phyloP scores from a whole-genome alignment of 768 basidiomycete genomes.

The Collybia sordida region DNA sequence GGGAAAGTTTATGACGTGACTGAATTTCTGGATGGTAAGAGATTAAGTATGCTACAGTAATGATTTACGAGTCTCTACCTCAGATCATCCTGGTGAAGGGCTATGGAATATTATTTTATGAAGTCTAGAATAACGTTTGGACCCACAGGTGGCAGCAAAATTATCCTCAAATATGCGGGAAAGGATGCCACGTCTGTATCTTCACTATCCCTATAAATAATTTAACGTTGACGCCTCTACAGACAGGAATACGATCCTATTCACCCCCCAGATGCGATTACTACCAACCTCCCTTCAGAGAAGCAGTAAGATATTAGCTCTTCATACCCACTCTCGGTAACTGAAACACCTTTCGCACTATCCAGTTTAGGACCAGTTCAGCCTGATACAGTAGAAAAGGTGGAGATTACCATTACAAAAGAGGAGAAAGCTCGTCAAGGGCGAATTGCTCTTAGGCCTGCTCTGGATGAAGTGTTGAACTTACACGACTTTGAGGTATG shows the following conservation, averaged over 20 bases:
- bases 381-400: slow-evolving; percentile 60
- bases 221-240: background rate
- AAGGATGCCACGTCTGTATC: slow-evolving; percentile 79
- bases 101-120: background rate
- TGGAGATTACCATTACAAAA: slow-evolving; percentile 62
- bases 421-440: slow-evolving; percentile 70
- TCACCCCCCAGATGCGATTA: slow-evolving; percentile 83
- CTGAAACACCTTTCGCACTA: background rate
- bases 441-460: slow-evolving; percentile 62
- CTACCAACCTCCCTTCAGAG: slow-evolving; percentile 73
- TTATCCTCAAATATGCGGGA: slow-evolving; percentile 87
- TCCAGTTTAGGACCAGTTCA: slow-evolving; percentile 71
- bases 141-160: slow-evolving; percentile 68
- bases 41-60: too few relatives aligned
- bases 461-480: slow-evolving; percentile 78
- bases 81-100: slow-evolving; percentile 63
- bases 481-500: slow-evolving; percentile 92
- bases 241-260: slow-evolving; percentile 86
- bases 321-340: slow-evolving; percentile 4
- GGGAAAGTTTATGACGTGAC: slow-evolving; percentile 81
- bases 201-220: slow-evolving; percentile 6
- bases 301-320: slow-evolving; percentile 60
- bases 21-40: slow-evolving; percentile 67
- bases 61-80: background rate
- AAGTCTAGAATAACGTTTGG: background rate